Evolutionary conservation across 2,329 filamentous ascomycete species (phyloP), one percentile per base, ranked within the genome.

Genomic region (Botrytis paeoniae): DNA sequence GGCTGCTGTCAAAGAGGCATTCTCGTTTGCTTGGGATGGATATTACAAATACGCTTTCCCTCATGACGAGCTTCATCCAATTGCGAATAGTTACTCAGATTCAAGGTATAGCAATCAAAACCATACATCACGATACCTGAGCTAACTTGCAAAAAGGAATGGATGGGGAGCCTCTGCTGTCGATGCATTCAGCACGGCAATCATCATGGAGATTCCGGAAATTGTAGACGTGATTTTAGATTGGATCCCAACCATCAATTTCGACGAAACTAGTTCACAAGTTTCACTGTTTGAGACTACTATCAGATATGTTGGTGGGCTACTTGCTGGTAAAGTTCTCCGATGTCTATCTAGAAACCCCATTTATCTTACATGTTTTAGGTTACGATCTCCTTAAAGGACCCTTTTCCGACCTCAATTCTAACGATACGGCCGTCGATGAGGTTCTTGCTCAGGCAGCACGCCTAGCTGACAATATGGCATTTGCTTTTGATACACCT

Each of bases 211-310:
- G 57, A 86, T 93, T 62, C 83, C 85, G 41, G 84, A 90, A 25
- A 89, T 93, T 37, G 89, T 96, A 22, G 84, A 90, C 60, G 85
- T 89, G 70, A 94, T 97, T 75, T 82, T 97, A 32, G 85, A 91
- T 9, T 91, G 90, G 79, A 87, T 97, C 63, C 86, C 89, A 0
- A 87, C 83, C 0, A 91, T 97, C 78, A 85, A 97, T 81, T 97
- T 93, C 79, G 86, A 86, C 48, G 60, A 83, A 85, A 18, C 92
- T 91, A 1, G 78, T 85, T 3, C 48, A n/a, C 6, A 48, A 35
- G 89, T 97, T 66, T 95, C 92, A 54, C 82, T 97, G 12, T 97
- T 97, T 78, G 94, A 97, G 82, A 97, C 93, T 0, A 97, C 93
- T 0, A 97, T 97, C 79, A 90, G 94, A 41, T 97, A 97, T 78